Conservation (phyloP, 2,329 filamentous ascomycete species). For the Helminthosporium solani region DNA sequence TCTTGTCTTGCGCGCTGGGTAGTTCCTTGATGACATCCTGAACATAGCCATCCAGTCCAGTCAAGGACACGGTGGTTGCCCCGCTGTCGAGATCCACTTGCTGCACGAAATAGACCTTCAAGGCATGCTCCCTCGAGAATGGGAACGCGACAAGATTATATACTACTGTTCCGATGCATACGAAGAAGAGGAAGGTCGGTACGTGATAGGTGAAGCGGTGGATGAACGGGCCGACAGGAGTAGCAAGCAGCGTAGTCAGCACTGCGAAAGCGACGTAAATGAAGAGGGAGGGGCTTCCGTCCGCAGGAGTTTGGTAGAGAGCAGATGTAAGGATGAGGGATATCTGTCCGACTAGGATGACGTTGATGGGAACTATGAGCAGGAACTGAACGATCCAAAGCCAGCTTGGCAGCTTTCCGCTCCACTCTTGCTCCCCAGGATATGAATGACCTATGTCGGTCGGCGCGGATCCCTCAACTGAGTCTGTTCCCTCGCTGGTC, state of each 20-base stretch:
- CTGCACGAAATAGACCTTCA: conserved; percentile 89
- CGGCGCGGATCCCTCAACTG: conserved; percentile 40
- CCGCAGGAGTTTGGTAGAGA: conserved; percentile 76
- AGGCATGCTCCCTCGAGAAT: conserved; percentile 74
- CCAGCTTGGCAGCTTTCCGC: conserved; percentile 73
- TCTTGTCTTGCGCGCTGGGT: conserved; percentile 67
- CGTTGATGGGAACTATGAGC: conserved; percentile 71
- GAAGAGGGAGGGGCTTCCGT: conserved; percentile 71
- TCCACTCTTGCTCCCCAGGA: conserved; percentile 82
- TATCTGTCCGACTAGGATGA: conserved; percentile 76
- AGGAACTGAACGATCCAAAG: conserved; percentile 87
- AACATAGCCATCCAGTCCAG: conserved; percentile 39
- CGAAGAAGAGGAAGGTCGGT: conserved; percentile 70
- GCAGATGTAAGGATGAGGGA: conserved; percentile 71
- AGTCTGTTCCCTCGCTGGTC: conserved; percentile 37
- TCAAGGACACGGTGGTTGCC: conserved; percentile 63
- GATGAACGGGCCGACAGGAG: conserved; percentile 79
- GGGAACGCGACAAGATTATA: conserved; percentile 89
- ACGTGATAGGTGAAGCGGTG: conserved; percentile 84
- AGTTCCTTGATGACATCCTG: conserved; percentile 64
- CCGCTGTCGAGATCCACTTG: conserved; percentile 71
- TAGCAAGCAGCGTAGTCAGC: conserved; percentile 69
- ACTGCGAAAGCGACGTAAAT: conserved; percentile 70
- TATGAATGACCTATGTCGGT: conserved; percentile 47
- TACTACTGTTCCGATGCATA: conserved; percentile 73